These are phyloP conservation scores for Eucalyptus rudis DNA, from an alignment of 345 rosid genomes.

Conservation along the genomic window DNA sequence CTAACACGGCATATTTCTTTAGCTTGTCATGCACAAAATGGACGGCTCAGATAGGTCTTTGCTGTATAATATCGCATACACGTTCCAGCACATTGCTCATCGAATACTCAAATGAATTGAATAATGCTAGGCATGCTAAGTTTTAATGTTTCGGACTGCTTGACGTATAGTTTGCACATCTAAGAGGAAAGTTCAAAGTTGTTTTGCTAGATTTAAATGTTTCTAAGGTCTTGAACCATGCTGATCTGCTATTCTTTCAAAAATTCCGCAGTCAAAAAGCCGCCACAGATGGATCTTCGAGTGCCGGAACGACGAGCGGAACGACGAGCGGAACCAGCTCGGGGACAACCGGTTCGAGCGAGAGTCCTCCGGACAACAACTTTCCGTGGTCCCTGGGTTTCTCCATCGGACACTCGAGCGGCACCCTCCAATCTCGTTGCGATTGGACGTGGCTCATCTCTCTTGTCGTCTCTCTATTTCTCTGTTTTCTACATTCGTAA, in stretches of 20 bases:
- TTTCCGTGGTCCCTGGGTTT: slow-evolving; percentile 42
- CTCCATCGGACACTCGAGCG: slow-evolving; percentile 25
- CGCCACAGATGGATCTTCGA: not conserved
- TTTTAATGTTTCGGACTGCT: not conserved
- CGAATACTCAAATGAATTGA: not conserved
- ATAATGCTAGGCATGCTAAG: not conserved
- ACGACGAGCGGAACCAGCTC: not conserved
- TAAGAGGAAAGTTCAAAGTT: not conserved
- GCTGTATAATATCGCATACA: not conserved
- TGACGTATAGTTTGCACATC: not conserved
- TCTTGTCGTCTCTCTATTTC: not conserved
- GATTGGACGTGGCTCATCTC: not conserved
- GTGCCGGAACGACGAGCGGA: not conserved
- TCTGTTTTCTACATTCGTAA: not conserved
- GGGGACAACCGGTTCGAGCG: not conserved
- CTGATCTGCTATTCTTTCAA: slow-evolving; percentile 14
- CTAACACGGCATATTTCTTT: not conserved
- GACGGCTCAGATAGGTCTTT: slow-evolving; percentile 2
- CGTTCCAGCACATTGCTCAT: not conserved
- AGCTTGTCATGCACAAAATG: slow-evolving; percentile 12
- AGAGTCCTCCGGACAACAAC: not conserved
- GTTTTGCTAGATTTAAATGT: not conserved
- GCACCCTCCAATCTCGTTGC: not conserved
- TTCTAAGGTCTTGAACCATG: not conserved
- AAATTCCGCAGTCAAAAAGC: slow-evolving; percentile 29